Evolutionary conservation across 148 eudicot species (phyloP), one percentile per base, ranked within the genome.

Genomic region (Fagopyrum homotropicum): DNA sequence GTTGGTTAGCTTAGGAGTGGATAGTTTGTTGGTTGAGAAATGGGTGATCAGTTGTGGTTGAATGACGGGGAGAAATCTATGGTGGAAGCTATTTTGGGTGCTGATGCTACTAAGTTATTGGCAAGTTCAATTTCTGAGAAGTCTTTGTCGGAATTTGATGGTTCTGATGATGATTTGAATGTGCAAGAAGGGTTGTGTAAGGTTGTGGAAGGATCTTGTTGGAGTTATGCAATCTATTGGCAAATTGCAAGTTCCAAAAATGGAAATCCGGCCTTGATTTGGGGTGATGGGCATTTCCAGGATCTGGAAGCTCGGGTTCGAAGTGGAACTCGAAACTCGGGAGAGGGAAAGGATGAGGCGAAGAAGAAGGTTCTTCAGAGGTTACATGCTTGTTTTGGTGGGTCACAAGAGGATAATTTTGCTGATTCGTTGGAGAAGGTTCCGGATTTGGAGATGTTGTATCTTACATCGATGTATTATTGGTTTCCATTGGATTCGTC

Each of bases 181-280:
- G 83, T 88, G 47, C 93, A 89, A 76, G 70, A 89, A 49, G 84
- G 90, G 50, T 78, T 96, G 14, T 81, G 82, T 75, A 87, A 87
- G 80, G 84, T 90, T 66, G 87, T 92, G 78, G 97, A 92, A 76
- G 97, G 91, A 5, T 89, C 94, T 29, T 77, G 83, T 76, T 96
- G 98, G 97, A 88, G 82, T 50, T 92, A 96, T 72, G 97, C 97
- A 10, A 89, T 96, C 47, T 90, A 85, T 80, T 96, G 99, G 99
- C 96, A 90, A 61, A 85, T 92, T 73, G 87, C 93, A 35, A 85
- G 88, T 73, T 86, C 97, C 11, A 92, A 88, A 80, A 86, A 82
- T 17, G 92, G 92, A 12, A 87, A 77, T 75, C 83, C 98, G 17
- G 99, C 90, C 83, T 88, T 96, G 74, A 96, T 96, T 80, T 96